Evolutionary conservation across 768 basidiomycete species (phyloP).

Genomic region (Auricularia sp.): DNA sequence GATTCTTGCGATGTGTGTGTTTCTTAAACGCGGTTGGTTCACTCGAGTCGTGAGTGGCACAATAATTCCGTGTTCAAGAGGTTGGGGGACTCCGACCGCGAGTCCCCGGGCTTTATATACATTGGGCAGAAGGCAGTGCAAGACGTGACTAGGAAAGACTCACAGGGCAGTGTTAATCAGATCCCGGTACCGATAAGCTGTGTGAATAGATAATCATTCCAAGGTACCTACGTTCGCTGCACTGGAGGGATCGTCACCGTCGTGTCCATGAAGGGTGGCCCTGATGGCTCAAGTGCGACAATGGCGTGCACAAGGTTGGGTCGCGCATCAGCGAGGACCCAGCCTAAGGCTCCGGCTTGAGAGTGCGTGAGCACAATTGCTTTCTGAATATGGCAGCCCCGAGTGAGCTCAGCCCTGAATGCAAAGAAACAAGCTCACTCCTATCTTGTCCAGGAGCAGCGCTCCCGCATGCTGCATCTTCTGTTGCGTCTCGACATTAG

Average conservation of each 20-base stretch:
- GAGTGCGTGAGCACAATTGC: constrained; percentile 41
- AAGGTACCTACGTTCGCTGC: no score
- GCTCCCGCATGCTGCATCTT: constrained; percentile 33
- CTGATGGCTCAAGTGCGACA: constrained; percentile 38
- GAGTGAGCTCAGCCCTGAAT: not conserved
- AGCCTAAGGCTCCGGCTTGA: constrained; percentile 38
- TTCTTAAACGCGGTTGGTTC: no score
- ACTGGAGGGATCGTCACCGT: constrained; percentile 8
- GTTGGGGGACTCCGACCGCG: constrained; percentile 1
- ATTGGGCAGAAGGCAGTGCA: no score
- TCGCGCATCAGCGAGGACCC: constrained; percentile 37
- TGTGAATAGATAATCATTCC: no score
- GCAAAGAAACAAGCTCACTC: constrained; percentile 23
- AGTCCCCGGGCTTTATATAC: no score
- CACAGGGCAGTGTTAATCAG: no score
- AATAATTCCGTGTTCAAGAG: no score
- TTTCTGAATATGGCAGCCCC: constrained; percentile 21
- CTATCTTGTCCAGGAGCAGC: constrained; percentile 35
- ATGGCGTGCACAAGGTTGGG: constrained; percentile 36
- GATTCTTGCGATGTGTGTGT: no score
- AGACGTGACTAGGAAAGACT: no score
- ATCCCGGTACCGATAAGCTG: no score
- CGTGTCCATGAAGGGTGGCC: constrained; percentile 36
- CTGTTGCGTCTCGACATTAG: constrained; percentile 25
- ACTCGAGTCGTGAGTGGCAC: no score